Conservation (phyloP, 1,139 yeast genomes). For the Zygosaccharomyces sapae region DNA sequence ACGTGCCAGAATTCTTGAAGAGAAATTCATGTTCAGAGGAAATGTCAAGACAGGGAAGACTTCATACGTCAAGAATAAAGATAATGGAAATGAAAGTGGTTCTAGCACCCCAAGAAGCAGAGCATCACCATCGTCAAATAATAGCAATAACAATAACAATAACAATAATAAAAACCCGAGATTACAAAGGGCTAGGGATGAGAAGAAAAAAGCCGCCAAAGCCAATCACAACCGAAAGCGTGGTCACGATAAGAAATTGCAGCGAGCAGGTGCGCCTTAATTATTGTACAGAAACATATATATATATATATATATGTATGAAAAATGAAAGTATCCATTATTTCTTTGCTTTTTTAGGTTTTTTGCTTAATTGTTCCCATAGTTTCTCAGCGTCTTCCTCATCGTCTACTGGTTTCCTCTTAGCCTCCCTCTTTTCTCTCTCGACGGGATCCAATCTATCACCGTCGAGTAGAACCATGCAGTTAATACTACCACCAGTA, state of each 20-base stretch:
- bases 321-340: not conserved
- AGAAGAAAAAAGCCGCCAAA: constrained; percentile 50
- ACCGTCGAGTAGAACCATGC: constrained; percentile 46
- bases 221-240: constrained; percentile 64
- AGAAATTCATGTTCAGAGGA: constrained; percentile 50
- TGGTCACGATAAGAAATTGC: constrained; percentile 55
- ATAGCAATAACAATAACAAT: constrained; percentile 5
- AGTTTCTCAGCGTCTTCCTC: constrained; percentile 21
- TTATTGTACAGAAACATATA: not conserved
- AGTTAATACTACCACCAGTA: constrained; percentile 67
- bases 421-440: constrained; percentile 16
- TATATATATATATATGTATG: constrained; percentile 1
- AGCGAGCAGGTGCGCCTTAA: constrained; percentile 26
- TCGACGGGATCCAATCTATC: constrained; percentile 12
- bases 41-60: constrained; percentile 35
- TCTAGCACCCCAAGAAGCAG: constrained; percentile 8
- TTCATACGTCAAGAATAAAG: constrained; percentile 29
- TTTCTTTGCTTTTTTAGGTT: constrained; percentile 6
- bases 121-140: constrained; percentile 1
- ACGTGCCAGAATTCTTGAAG: constrained; percentile 58
- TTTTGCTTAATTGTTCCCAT: constrained; percentile 22
- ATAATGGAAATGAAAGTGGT: constrained; percentile 7
- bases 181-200: constrained; percentile 45
- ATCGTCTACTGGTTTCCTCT: constrained; percentile 17
- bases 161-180: constrained; percentile 24